Evolutionary conservation across 495 filamentous ascomycete species (phyloP).

Genomic region (Tuber aestivum): DNA sequence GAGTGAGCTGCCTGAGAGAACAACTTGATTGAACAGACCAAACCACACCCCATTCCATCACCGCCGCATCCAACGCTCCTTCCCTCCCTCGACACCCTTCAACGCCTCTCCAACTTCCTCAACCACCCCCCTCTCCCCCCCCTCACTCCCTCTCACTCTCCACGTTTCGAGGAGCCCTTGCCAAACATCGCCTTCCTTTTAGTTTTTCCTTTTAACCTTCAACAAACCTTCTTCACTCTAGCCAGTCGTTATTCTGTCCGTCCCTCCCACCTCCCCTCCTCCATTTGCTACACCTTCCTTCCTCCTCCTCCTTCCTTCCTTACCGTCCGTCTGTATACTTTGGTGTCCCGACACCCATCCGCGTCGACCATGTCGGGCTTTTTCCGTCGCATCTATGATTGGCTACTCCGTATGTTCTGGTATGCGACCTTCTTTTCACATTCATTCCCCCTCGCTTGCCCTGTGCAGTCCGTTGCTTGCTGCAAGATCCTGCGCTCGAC

Average conservation of each 20-base stretch:
- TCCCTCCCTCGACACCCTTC: neutral
- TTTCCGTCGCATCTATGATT: slow-evolving; percentile 95
- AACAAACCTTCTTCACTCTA: slow-evolving; percentile 2
- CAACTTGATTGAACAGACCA: neutral
- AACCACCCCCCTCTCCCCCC: neutral
- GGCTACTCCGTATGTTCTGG: slow-evolving; percentile 96
- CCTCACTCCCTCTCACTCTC: neutral
- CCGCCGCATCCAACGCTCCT: neutral
- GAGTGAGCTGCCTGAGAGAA: neutral
- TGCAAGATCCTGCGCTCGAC: slow-evolving; percentile 5
- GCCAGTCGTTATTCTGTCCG: neutral
- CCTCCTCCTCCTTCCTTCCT: slow-evolving; percentile 4
- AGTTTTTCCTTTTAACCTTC: neutral
- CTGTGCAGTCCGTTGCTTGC: neutral
- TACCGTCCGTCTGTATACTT: slow-evolving; percentile 2
- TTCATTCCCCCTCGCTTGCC: slow-evolving; percentile 6
- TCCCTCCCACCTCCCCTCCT: neutral
- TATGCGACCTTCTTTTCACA: slow-evolving; percentile 46
- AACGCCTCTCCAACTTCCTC: neutral
- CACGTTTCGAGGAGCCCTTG: slow-evolving; percentile 4
- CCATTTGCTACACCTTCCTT: neutral
- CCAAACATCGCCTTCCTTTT: slow-evolving; percentile 1
- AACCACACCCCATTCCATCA: neutral
- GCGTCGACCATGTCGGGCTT: slow-evolving; percentile 65
- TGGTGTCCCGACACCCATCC: slow-evolving; percentile 14